Evolutionary conservation across 306 rosid genomes (phyloP).

Genomic region (Urtica urens): DNA sequence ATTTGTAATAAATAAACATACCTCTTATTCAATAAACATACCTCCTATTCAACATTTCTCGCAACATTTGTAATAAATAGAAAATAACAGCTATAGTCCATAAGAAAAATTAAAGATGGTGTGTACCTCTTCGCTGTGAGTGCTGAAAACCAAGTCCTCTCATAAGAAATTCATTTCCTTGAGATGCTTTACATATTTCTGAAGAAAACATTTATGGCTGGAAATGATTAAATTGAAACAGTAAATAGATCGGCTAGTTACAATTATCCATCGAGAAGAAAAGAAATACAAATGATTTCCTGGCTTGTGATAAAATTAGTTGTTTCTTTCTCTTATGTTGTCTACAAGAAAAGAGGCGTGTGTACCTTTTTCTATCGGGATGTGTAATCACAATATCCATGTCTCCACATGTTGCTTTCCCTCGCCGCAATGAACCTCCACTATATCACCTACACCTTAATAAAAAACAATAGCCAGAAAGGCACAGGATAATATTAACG

Average conservation of each 20-base stretch:
- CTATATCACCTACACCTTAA: slow-evolving; percentile 68
- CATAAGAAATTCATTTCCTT: slow-evolving; percentile 74
- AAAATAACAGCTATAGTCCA: no score
- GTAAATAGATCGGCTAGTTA: neutral
- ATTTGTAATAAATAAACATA: no score
- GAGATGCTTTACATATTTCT: slow-evolving; percentile 50
- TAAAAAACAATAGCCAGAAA: no score
- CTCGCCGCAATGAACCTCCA: slow-evolving; percentile 92
- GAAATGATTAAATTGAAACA: neutral
- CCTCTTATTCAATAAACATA: no score
- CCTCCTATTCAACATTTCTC: no score
- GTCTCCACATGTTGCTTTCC: slow-evolving; percentile 91
- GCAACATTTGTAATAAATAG: no score
- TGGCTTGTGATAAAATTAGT: neutral
- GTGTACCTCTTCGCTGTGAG: slow-evolving; percentile 92
- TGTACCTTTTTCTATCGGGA: slow-evolving; percentile 79
- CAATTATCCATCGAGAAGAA: neutral
- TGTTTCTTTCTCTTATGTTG: neutral
- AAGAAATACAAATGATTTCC: neutral
- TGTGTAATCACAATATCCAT: slow-evolving; percentile 80
- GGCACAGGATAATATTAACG: no score
- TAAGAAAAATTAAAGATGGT: slow-evolving; percentile 9
- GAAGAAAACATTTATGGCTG: slow-evolving; percentile 84
- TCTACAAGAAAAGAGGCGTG: slow-evolving; percentile 2
- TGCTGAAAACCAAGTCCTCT: slow-evolving; percentile 82